Conservation (phyloP, 805 yeast species). For the Candida mattraensis region DNA sequence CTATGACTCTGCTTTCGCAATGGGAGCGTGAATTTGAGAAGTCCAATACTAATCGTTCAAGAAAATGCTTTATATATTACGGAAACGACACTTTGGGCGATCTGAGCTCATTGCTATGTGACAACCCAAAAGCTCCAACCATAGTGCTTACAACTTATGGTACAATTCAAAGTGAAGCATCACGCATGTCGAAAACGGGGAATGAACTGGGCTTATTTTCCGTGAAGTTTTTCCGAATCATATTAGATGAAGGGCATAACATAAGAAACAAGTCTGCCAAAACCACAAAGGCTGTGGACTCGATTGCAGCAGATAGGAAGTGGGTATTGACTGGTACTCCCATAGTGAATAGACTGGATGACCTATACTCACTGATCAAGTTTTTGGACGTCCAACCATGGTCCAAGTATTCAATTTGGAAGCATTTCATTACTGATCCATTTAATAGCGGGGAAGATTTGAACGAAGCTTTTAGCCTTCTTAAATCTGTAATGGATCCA, state of each 20-base stretch:
- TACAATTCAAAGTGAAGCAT: constrained; percentile 75
- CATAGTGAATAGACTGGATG: constrained; percentile 83
- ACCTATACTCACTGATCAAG: constrained; percentile 72
- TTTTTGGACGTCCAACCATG: constrained; percentile 86
- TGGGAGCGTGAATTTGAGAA: constrained; percentile 82
- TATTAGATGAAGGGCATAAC: constrained; percentile 86
- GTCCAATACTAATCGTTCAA: constrained; percentile 46
- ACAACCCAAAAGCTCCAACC: constrained; percentile 50
- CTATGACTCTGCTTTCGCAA: constrained; percentile 88
- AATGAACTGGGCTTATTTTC: constrained; percentile 59
- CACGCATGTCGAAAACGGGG: constrained; percentile 38
- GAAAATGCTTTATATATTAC: constrained; percentile 63
- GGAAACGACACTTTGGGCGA: constrained; percentile 61
- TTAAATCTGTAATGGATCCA: constrained; percentile 85
- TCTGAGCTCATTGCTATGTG: constrained; percentile 45
- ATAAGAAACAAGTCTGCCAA: constrained; percentile 78
- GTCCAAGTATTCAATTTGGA: constrained; percentile 85
- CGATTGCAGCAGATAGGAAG: constrained; percentile 58
- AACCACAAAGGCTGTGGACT: constrained; percentile 76
- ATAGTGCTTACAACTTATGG: constrained; percentile 87
- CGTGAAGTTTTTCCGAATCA: constrained; percentile 68
- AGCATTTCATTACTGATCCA: constrained; percentile 77
- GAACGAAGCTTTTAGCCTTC: constrained; percentile 73
- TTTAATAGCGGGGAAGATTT: constrained; percentile 68
- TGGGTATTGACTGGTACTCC: constrained; percentile 97